Percentiles rank a stretch among this genome's conserved stretches.
Conservation (phyloP, 1,139 yeast species). For the Lodderomyces jiufengensis region DNA sequence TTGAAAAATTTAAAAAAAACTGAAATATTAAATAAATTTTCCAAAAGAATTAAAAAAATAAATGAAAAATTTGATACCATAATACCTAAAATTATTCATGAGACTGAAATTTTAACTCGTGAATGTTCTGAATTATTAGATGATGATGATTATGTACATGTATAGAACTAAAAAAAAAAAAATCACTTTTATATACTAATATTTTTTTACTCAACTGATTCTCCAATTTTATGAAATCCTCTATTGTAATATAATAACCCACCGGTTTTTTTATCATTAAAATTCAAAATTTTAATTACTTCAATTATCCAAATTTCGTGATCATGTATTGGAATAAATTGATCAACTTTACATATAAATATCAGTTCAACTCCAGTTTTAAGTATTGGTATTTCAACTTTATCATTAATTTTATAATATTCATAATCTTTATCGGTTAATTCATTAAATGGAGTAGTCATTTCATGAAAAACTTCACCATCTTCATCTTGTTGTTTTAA, state of each 20-base stretch:
- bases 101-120: conserved; percentile 15
- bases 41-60: conserved; percentile 26
- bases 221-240: conserved; percentile 57
- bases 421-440: conserved; percentile 14
- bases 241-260: conserved; percentile 67
- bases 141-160: conserved; percentile 5
- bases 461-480: conserved; percentile 43
- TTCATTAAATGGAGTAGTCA: conserved; percentile 49
- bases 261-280: conserved; percentile 34
- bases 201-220: conserved; percentile 20
- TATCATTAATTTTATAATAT: conserved; percentile 16
- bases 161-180: conserved; percentile 1
- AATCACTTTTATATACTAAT: background rate
- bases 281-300: conserved; percentile 47
- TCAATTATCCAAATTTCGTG: conserved; percentile 88
- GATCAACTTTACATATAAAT: conserved; percentile 56
- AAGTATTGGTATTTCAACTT: conserved; percentile 53
- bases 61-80: conserved; percentile 39
- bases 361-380: conserved; percentile 53
- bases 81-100: conserved; percentile 30
- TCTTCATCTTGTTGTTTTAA: conserved; percentile 21
- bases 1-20: conserved; percentile 28
- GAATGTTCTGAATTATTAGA: conserved; percentile 12
- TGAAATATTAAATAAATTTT: conserved; percentile 25
- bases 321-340: conserved; percentile 60